Conservation (phyloP, 1,284 basidiomycete species). For the Boletellus dicymbophilus region DNA sequence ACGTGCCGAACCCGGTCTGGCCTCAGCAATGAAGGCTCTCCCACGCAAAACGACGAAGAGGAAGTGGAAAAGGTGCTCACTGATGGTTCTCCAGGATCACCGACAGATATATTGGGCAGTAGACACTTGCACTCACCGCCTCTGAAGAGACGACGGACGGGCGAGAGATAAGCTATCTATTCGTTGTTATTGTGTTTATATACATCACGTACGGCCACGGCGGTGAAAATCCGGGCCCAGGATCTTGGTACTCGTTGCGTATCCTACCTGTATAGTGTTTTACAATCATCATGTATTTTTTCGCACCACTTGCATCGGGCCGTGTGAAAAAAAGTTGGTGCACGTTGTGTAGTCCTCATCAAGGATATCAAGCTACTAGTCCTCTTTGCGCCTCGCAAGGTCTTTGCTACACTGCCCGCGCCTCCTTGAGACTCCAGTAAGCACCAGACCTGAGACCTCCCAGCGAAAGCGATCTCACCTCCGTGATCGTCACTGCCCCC, state of each 20-base stretch:
- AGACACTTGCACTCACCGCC: constrained; percentile 40
- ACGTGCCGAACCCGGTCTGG: constrained; percentile 30
- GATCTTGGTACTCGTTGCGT: constrained; percentile 19
- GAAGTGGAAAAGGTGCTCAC: constrained; percentile 32
- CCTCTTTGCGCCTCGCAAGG: constrained; percentile 17
- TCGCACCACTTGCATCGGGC: constrained; percentile 1
- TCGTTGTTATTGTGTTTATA: constrained; percentile 15
- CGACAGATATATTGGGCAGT: constrained; percentile 22
- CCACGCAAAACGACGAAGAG: constrained; percentile 33
- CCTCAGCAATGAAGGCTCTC: constrained; percentile 9
- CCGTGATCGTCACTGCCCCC: constrained; percentile 11
- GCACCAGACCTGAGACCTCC: neutral
- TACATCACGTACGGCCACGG: constrained; percentile 15
- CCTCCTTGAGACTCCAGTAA: constrained; percentile 5
- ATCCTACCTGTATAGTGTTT: constrained; percentile 36
- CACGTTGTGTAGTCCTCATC: constrained; percentile 23
- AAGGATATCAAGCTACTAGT: constrained; percentile 30
- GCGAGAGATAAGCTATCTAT: constrained; percentile 20
- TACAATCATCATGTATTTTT: constrained; percentile 30
- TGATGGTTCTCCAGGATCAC: constrained; percentile 23
- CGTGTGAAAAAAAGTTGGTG: constrained; percentile 32
- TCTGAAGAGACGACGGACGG: constrained; percentile 45
- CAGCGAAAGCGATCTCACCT: constrained; percentile 10
- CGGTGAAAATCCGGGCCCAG: too few species aligned
- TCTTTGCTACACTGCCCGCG: neutral